Evolutionary conservation across 83 land plant species (phyloP), one percentile per base, ranked within the genome.

Genomic region (Picea abies): DNA sequence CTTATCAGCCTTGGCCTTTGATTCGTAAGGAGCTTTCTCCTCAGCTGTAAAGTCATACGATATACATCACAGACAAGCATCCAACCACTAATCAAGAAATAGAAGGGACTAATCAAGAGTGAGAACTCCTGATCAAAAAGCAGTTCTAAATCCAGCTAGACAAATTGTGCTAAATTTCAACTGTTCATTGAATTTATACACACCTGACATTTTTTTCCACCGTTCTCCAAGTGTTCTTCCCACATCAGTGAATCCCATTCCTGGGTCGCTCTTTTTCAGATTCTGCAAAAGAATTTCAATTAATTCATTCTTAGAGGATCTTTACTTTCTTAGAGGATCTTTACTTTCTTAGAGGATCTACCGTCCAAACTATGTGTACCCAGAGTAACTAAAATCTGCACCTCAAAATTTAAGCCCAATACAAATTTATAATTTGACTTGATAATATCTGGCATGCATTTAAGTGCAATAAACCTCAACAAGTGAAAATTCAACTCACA

Each of bases 191-290:
- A 52, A 52, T 52, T 16, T n/a, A 20, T 17, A 32, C 84, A 25
- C 86, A 88, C 90, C 84, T 62, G 90, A 82, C 90, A 90, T 84
- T 29, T 78, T 87, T 39, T 85, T 87, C 91, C 91, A 90, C 71
- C 82, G 83, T 66, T 90, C 91, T 49, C 91, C 91, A 84, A 90
- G 80, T 10, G 81, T 35, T 77, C 80, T 87, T 60, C 82, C 90
- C 22, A 85, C 56, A 35, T 90, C 91, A 41, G 79, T 64, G 47
- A 90, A 90, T 4, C 63, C 16, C 84, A 88, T 64, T 35, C 80
- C 79, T 37, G 91, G 90, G 60, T 80, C 88, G 76, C 71, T 83
- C 78, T 71, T 84, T 81, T 87, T 89, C 63, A 89, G 29, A 78
- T 82, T 88, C 90, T 86, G 88, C 82, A 26, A 35, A 37, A 25